Conservation (phyloP, 1,139 yeast genomes). For the Zygoascus hellenicus region DNA sequence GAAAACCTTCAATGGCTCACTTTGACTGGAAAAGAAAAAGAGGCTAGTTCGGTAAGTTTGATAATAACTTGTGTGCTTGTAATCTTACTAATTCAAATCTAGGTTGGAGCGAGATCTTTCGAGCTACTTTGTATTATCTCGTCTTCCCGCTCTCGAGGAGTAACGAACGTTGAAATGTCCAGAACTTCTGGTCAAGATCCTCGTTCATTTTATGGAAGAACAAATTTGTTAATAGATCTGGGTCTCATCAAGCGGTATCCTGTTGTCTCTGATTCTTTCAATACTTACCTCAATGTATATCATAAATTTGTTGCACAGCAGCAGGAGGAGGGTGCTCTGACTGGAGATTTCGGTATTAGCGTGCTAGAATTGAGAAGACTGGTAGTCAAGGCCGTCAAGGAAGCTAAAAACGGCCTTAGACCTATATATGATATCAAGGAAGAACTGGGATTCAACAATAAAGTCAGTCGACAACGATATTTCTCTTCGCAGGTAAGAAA, state of each 20-base stretch:
- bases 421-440: conserved; percentile 59
- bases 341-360: conserved; percentile 34
- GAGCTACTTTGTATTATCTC: conserved; percentile 35
- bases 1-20: conserved; percentile 35
- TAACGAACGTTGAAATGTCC: conserved; percentile 34
- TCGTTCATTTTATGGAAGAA: conserved; percentile 36
- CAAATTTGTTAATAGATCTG: conserved; percentile 28
- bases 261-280: conserved; percentile 28
- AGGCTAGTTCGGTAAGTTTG: conserved; percentile 23
- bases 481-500: conserved; percentile 49
- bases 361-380: conserved; percentile 35
- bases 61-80: background rate
- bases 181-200: conserved; percentile 37
- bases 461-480: conserved; percentile 41
- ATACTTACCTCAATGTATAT: conserved; percentile 33
- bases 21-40: conserved; percentile 33
- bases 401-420: conserved; percentile 64
- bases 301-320: conserved; percentile 21
- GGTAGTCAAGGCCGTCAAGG: conserved; percentile 51
- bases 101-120: conserved; percentile 34
- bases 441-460: conserved; percentile 52
- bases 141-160: conserved; percentile 32
- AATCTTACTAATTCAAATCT: background rate
- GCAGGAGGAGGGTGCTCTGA: conserved; percentile 14
- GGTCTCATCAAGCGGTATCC: conserved; percentile 35